Evolutionary conservation across 1,284 basidiomycete genomes (phyloP), one percentile per base, ranked within the genome.

Genomic region (Ganoderma multipileum): DNA sequence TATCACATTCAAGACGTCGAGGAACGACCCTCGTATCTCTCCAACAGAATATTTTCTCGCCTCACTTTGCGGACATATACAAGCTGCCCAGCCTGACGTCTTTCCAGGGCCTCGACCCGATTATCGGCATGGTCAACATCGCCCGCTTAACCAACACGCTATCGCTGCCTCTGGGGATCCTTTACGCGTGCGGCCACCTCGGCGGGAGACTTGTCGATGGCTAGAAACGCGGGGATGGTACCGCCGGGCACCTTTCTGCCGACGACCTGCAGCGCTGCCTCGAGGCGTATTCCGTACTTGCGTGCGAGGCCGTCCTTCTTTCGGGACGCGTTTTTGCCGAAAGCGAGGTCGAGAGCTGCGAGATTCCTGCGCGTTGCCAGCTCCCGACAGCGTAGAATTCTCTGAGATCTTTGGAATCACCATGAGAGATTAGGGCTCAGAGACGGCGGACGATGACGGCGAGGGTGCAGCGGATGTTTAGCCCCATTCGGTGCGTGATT

Each of bases 161-260:
- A 0, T 26, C 58, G 2, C 38, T 71, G 18, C 63, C 67, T 0
- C 70, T 67, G 5, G 20, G 16, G 7, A 67, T 65, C n/a, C 26
- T 71, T 1, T 55, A 59, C 30, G n/a, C n/a, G 3, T 71, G 70
- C 55, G 42, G 33, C 41, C 23, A 1, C 1, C 63, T 67, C 23
- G 59, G 47, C 1, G n/a, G 38, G 1, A 33, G 9, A 2, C 23
- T 67, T 2, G 7, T 68, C 16, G 61, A 68, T 20, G 70, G 70
- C 1, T 68, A 33, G 57, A 42, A 0, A 12, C 63, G 60, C 39
- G 68, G 61, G 8, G 68, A 69, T 41, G 70, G 70, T 3, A 36
- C 55, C 0, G 42, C 57, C 0, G 65, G 63, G 39, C 30, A 33
- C 18, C 63, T 69, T 5, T 23, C 8, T 18, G 4, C 20, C 1